Evolutionary conservation across 768 basidiomycete species (phyloP).

Genomic region (Leucogyrophana mollusca): DNA sequence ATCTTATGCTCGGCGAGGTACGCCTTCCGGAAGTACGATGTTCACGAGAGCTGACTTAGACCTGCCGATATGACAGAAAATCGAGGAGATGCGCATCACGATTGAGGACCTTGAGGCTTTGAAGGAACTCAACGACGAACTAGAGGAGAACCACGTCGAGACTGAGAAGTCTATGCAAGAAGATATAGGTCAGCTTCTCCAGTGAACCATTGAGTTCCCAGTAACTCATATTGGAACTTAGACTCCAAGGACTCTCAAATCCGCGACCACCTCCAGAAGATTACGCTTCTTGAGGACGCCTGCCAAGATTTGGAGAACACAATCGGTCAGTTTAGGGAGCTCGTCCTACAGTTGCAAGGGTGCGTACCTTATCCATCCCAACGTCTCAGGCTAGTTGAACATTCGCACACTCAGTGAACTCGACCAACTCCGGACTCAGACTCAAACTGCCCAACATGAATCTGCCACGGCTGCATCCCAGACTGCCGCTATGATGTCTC

Average conservation of each 20-base stretch:
- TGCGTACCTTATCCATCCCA: conserved; percentile 27
- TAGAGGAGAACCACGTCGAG: conserved; percentile 95
- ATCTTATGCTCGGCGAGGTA: conserved; percentile 89
- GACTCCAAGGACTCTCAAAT: conserved; percentile 71
- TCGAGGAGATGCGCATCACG: conserved; percentile 94
- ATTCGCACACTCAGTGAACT: conserved; percentile 62
- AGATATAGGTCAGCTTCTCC: conserved; percentile 65
- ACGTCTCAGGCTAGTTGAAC: too few relatives aligned
- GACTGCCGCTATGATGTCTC: conserved; percentile 89
- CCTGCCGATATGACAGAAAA: conserved; percentile 57
- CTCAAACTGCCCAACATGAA: conserved; percentile 80
- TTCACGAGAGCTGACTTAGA: neutral
- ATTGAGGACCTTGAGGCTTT: conserved; percentile 96
- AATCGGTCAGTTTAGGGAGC: conserved; percentile 89
- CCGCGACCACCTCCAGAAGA: conserved; percentile 63
- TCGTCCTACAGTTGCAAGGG: conserved; percentile 83
- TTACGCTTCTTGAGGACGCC: conserved; percentile 70
- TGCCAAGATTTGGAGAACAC: conserved; percentile 87
- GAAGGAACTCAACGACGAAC: conserved; percentile 94
- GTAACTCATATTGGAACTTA: conserved; percentile 29
- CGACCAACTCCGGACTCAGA: conserved; percentile 78
- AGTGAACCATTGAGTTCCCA: conserved; percentile 1
- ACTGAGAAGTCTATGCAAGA: conserved; percentile 89
- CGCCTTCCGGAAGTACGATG: conserved; percentile 5
- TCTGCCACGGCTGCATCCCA: conserved; percentile 83